These are phyloP conservation scores for Fusarium coffeatum DNA, from an alignment of 2,329 filamentous ascomycete genomes.

Conservation along the genomic window DNA sequence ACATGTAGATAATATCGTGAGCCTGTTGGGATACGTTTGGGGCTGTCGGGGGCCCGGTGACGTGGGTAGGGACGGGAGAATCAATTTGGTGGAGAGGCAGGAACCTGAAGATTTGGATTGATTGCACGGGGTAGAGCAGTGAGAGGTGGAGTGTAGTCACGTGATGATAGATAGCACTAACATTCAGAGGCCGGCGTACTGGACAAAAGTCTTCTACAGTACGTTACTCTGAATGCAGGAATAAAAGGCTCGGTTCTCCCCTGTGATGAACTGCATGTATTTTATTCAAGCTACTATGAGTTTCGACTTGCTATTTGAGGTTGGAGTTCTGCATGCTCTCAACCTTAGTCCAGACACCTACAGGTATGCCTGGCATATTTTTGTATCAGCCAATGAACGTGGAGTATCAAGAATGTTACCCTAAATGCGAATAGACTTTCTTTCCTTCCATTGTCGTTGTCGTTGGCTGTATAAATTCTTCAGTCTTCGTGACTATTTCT, in stretches of 20 bases:
- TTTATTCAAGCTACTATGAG: not conserved
- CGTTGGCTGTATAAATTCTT: not conserved
- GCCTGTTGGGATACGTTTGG: constrained; percentile 43
- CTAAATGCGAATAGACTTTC: not conserved
- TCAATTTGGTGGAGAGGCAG: constrained; percentile 50
- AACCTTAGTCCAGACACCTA: not conserved
- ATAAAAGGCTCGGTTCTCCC: not conserved
- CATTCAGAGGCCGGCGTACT: not conserved
- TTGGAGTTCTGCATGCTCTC: not conserved
- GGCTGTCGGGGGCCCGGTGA: constrained; percentile 46
- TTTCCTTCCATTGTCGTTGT: not conserved
- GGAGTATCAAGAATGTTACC: constrained; percentile 13
- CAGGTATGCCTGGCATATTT: not conserved
- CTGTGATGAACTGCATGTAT: not conserved
- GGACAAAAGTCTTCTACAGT: not conserved
- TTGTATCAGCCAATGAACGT: constrained; percentile 17
- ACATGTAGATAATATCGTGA: constrained; percentile 43
- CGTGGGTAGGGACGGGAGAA: constrained; percentile 51
- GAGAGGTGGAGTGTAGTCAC: constrained; percentile 28
- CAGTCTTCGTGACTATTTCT: not conserved
- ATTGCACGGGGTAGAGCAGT: constrained; percentile 43
- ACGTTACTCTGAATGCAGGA: not conserved
- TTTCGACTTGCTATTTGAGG: not conserved
- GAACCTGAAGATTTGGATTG: constrained; percentile 55
- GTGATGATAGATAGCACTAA: constrained; percentile 21